Evolutionary conservation across 441 rosid genomes (phyloP), one percentile per base, ranked within the genome.

Genomic region (Eruca vesicaria): DNA sequence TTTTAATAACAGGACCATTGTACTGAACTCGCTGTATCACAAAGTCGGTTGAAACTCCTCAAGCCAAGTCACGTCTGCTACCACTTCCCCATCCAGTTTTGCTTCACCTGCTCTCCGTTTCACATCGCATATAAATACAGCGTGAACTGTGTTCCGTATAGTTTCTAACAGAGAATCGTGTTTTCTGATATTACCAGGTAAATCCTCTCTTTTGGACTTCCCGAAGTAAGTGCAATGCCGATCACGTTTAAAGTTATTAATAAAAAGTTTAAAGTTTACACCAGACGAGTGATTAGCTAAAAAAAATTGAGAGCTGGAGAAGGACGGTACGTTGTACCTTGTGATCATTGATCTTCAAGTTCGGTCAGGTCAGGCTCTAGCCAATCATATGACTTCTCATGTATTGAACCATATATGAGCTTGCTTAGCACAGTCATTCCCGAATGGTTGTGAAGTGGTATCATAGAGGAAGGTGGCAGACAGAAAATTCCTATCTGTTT

Each of bases 401-500:
- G 93, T 72, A 94, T 73, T 65, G 97, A 82, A 56, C 98, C 95
- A 58, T 88, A 94, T 18, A 94, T 68, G 73, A 94, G 95, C 88
- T 88, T 92, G 94, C 97, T 94, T 84, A 90, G 83, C 52, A 94
- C 97, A 19, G 95, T 94, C 98, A 94, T 94, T 75, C 98, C 95
- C 5, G 98, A 97, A 83, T 94, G 98, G 84, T 94, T 94, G 79
- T 94, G 98, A 74, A 94, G 91, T 38, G 98, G 99, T 66, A 96
- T 93, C 62, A 96, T 81, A 26, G 99, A 91, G 48, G 87, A 83
- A 65, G 98, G 93, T 14, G 96, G 93, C 99, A 96, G 91, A 79
- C 94, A 91, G 79, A 96, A 96, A 74, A 96, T 88, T 67, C 99
- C 99, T 67, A 96, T 90, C 99, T 93, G 90, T 80, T 82, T 77